phyloP scores from a whole-genome alignment of 208 protist species.

The Leishmania gerbilli region DNA sequence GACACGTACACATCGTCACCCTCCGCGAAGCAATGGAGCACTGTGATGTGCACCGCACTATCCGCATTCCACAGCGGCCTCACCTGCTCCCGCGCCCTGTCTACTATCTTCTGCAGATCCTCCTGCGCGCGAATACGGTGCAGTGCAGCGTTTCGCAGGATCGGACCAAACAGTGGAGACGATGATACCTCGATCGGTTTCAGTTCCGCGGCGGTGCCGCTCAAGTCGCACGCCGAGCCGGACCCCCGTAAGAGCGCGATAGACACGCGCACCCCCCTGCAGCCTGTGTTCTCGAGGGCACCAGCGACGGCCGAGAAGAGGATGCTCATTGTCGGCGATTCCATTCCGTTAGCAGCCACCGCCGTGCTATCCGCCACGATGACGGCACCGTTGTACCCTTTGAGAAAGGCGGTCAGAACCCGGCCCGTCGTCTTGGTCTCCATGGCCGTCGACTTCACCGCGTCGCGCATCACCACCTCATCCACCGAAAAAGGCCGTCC shows the following conservation, averaged over 20 bases:
- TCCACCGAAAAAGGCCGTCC: constrained; percentile 39
- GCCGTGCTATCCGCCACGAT: constrained; percentile 36
- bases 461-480: constrained; percentile 36
- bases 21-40: constrained; percentile 40
- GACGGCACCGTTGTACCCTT: constrained; percentile 58
- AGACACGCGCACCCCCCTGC: constrained; percentile 43
- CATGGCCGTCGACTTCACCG: constrained; percentile 21
- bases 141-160: constrained; percentile 37
- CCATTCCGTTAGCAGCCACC: constrained; percentile 28
- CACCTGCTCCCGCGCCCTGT: constrained; percentile 22
- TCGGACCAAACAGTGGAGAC: constrained; percentile 59
- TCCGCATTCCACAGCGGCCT: constrained; percentile 31
- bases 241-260: constrained; percentile 44
- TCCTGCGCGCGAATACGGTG: constrained; percentile 17
- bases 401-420: constrained; percentile 40
- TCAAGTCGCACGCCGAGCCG: constrained; percentile 21
- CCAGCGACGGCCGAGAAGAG: constrained; percentile 27
- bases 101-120: constrained; percentile 26
- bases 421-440: constrained; percentile 28
- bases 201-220: constrained; percentile 18
- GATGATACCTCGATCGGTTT: constrained; percentile 22
- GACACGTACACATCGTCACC: constrained; percentile 37
- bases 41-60: constrained; percentile 33
- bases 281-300: constrained; percentile 22
- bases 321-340: constrained; percentile 28